Evolutionary conservation across 345 rosid species (phyloP).

Genomic region (Eucalyptus decipiens): DNA sequence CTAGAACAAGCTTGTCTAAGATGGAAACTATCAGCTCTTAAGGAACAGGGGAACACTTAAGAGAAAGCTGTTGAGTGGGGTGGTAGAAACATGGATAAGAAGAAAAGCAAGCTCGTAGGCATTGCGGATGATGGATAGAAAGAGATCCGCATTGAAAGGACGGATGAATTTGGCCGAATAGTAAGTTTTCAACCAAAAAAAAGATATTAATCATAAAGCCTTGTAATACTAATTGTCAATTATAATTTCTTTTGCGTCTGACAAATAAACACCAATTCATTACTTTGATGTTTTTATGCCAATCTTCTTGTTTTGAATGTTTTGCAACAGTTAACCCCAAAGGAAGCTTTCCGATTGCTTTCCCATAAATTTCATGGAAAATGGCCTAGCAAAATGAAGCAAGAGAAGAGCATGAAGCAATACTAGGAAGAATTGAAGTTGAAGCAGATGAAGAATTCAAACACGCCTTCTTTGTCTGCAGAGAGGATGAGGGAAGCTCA

Average conservation of each 20-base stretch:
- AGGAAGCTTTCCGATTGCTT: conserved; percentile 69
- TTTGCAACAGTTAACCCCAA: conserved; percentile 57
- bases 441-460: conserved; percentile 95
- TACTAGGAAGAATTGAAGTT: conserved; percentile 80
- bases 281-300: background rate
- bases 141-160: conserved; percentile 81
- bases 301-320: background rate
- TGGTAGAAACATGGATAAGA: conserved; percentile 99
- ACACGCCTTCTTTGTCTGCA: conserved; percentile 82
- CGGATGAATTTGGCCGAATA: conserved; percentile 89
- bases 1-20: too few species aligned
- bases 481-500: conserved; percentile 96
- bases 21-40: conserved; percentile 4
- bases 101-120: conserved; percentile 93
- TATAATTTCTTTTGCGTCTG: background rate
- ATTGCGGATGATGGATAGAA: conserved; percentile 33
- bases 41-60: conserved; percentile 90
- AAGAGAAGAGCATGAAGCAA: conserved; percentile 91
- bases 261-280: background rate
- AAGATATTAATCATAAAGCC: background rate
- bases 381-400: conserved; percentile 97
- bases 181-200: conserved; percentile 31
- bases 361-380: conserved; percentile 98
- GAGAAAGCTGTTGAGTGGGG: conserved; percentile 85
- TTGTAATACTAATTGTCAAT: background rate